A percentile compares a stretch with the other conserved stretches of the same genome.
phyloP scores from a whole-genome alignment of 1,284 basidiomycete genomes.

The Trichosporon coremiiforme region DNA sequence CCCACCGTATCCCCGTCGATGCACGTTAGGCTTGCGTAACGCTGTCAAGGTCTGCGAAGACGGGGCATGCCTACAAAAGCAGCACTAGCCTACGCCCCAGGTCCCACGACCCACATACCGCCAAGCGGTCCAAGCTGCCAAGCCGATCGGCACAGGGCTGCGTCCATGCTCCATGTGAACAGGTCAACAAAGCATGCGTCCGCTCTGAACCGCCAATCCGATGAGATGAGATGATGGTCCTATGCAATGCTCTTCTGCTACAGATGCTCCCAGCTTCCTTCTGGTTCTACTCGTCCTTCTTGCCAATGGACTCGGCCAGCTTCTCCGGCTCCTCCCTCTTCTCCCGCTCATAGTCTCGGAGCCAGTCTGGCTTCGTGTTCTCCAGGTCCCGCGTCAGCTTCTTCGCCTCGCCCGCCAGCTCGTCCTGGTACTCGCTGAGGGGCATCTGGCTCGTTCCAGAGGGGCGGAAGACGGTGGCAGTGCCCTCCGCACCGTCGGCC shows the following conservation, averaged over 20 bases:
- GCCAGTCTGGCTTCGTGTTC: slow-evolving; percentile 47
- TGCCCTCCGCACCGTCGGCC: slow-evolving; percentile 28
- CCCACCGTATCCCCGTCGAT: neutral
- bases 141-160: neutral
- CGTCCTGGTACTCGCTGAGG: slow-evolving; percentile 36
- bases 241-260: slow-evolving; percentile 7
- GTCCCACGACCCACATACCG: neutral
- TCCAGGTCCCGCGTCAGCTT: slow-evolving; percentile 39
- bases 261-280: neutral
- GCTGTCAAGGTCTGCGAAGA: no score
- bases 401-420: slow-evolving; percentile 37
- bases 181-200: neutral
- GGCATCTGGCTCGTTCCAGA: slow-evolving; percentile 26
- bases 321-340: slow-evolving; percentile 20
- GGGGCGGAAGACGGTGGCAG: slow-evolving; percentile 34
- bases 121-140: slow-evolving; percentile 8
- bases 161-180: neutral
- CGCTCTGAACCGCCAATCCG: no score
- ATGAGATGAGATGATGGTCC: neutral
- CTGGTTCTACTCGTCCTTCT: neutral
- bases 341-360: slow-evolving; percentile 35
- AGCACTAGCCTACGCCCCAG: neutral
- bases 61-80: neutral
- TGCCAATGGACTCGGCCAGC: neutral
- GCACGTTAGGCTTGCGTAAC: neutral